Evolutionary conservation across 1,284 basidiomycete genomes (phyloP).

Genomic region (Clitocybe nebularis): DNA sequence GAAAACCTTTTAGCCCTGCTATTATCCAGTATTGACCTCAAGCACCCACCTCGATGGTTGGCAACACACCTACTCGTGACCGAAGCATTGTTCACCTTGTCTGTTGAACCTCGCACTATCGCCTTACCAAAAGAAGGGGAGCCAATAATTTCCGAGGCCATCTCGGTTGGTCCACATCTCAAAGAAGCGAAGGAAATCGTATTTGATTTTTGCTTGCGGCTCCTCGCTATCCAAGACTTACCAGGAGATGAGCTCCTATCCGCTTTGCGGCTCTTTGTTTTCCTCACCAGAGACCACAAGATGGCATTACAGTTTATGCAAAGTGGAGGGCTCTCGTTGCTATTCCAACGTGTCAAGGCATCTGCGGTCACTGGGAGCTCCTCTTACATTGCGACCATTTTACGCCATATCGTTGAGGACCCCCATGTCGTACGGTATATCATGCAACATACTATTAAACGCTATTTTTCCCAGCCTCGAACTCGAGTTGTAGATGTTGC

Average conservation of each 20-base stretch:
- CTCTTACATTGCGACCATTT: conserved; percentile 81
- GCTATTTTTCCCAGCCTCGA: conserved; percentile 70
- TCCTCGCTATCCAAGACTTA: conserved; percentile 59
- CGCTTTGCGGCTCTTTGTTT: conserved; percentile 73
- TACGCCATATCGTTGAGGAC: conserved; percentile 91
- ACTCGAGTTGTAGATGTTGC: conserved; percentile 65
- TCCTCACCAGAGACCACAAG: conserved; percentile 71
- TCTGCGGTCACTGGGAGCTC: conserved; percentile 69
- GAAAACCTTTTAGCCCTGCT: conserved; percentile 63
- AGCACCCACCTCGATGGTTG: conserved; percentile 78
- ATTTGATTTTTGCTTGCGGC: conserved; percentile 70
- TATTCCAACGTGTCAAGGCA: conserved; percentile 64
- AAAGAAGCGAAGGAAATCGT: conserved; percentile 59
- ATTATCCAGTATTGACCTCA: conserved; percentile 48
- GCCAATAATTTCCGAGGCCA: conserved; percentile 43
- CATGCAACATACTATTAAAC: conserved; percentile 82
- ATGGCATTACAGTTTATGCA: conserved; percentile 62
- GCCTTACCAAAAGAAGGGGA: conserved; percentile 67
- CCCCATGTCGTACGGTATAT: conserved; percentile 58
- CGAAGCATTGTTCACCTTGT: conserved; percentile 76
- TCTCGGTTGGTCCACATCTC: conserved; percentile 59
- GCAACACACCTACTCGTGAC: conserved; percentile 78
- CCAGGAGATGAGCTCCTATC: conserved; percentile 80
- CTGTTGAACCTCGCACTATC: conserved; percentile 66
- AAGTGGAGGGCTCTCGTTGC: conserved; percentile 55